Percentiles rank a stretch among this genome's conserved stretches.
These are phyloP conservation scores for Pelargonium citronellum DNA, from an alignment of 441 rosid genomes.

Conservation along the genomic window DNA sequence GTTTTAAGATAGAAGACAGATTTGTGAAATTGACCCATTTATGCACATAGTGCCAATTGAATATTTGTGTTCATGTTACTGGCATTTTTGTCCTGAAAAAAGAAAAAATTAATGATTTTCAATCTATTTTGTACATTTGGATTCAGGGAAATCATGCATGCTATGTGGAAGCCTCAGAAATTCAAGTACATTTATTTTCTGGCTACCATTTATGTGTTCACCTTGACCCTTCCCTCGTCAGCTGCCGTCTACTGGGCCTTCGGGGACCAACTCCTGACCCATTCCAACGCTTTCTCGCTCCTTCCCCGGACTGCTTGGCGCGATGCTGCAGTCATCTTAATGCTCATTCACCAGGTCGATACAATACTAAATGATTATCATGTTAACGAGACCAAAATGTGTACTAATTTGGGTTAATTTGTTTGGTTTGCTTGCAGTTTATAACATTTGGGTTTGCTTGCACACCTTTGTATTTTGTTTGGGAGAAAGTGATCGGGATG, in stretches of 20 bases:
- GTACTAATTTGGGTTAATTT: background rate
- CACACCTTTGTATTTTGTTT: conserved; percentile 51
- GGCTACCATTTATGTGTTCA: conserved; percentile 50
- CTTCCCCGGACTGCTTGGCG: conserved; percentile 44
- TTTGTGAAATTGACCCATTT: background rate
- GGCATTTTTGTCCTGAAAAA: background rate
- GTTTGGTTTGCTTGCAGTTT: conserved; percentile 30
- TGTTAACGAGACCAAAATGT: too few species aligned
- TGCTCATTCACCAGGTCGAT: conserved; percentile 55
- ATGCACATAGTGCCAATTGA: background rate
- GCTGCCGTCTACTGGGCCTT: conserved; percentile 53
- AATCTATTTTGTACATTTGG: background rate
- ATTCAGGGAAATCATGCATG: conserved; percentile 61
- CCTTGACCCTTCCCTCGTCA: conserved; percentile 53
- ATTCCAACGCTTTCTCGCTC: conserved; percentile 54
- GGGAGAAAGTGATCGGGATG: conserved; percentile 60
- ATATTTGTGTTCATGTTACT: conserved; percentile 6
- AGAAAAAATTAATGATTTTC: too few species aligned
- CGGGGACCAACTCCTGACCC: conserved; percentile 50
- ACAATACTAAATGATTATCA: background rate
- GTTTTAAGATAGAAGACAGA: conserved; percentile 12
- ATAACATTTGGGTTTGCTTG: conserved; percentile 58
- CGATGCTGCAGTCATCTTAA: conserved; percentile 43
- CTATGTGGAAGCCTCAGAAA: conserved; percentile 60
- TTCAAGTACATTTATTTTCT: conserved; percentile 50